phyloP scores from a whole-genome alignment of 495 filamentous ascomycete species.

The Baudoinia panamericana region DNA sequence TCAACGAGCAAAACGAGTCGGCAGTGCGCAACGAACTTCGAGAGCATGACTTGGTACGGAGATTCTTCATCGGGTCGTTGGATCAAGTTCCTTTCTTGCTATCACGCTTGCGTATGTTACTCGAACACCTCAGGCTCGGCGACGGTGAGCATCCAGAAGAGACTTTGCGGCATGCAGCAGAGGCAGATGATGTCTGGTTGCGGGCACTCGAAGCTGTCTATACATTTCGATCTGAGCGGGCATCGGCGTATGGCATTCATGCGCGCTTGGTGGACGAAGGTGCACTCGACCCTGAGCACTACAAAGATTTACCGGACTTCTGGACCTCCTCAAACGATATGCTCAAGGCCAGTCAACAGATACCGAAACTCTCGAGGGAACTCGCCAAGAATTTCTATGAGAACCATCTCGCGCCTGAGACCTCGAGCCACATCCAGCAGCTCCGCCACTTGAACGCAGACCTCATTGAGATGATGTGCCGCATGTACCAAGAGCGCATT shows the following conservation, averaged over 20 bases:
- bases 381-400: conserved; percentile 22
- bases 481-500: conserved; percentile 47
- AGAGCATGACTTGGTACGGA: conserved; percentile 58
- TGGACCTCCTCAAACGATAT: conserved; percentile 66
- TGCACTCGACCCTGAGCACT: conserved; percentile 42
- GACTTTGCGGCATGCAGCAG: conserved; percentile 27
- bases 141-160: conserved; percentile 20
- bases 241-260: conserved; percentile 55
- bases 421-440: conserved; percentile 39
- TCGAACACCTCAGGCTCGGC: conserved; percentile 51
- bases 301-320: conserved; percentile 54
- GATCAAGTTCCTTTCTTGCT: conserved; percentile 32
- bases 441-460: conserved; percentile 41
- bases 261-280: conserved; percentile 53
- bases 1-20: conserved; percentile 58
- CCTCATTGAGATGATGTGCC: conserved; percentile 45
- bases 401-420: conserved; percentile 25
- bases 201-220: conserved; percentile 59
- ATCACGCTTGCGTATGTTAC: conserved; percentile 58
- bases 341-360: conserved; percentile 39
- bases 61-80: conserved; percentile 72
- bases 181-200: conserved; percentile 69
- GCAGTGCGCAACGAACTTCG: conserved; percentile 41
- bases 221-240: conserved; percentile 54
- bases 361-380: conserved; percentile 35